Evolutionary conservation across 805 yeast genomes (phyloP), one percentile per base, ranked within the genome.

Genomic region (Priceomyces medius): DNA sequence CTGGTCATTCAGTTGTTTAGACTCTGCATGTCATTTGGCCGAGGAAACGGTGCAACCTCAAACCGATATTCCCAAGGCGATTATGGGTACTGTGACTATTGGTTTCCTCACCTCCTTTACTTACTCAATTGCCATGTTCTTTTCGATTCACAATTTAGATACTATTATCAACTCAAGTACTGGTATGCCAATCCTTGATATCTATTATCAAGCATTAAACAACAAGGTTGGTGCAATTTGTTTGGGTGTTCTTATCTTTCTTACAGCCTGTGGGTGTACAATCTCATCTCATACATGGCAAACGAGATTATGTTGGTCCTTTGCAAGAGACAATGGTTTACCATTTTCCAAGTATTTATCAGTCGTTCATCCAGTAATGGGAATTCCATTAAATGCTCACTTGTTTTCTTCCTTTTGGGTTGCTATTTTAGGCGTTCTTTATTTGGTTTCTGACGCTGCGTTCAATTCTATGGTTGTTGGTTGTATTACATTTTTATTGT

Each of bases 21-120:
- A 83, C 54, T 77, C 81, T 43, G 86, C 87, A 2, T 80, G 87
- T 2, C 88, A 83, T 52, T 71, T 83, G 74, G 80, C 84, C 17
- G 89, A 83, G 54, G 88, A 83, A 54, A 73, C 73, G 27, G 64
- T 72, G 28, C 66, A 73, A 20, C 86, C 88, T 4, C 76, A 76
- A 51, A 67, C 74, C 37, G 71, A 76, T 46, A 79, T 81, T 41
- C 87, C 88, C 16, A 71, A 71, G 37, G 80, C 84, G 2, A 80
- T 82, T 47, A 65, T 80, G 55, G 73, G 81, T 3, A 79, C 86
- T 2, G 83, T 82, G 2, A 72, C 80, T 6, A 79, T 83, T 51
- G 88, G 88, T 0, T 77, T 83, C 45, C 54, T 73, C n/a, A 83
- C 88, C 3, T 67, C 80, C 2, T 74, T 78, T 51, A 50, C 66